A percentile compares a stretch with the other conserved stretches of the same genome.
Evolutionary conservation across 2,329 filamentous ascomycete genomes (phyloP).

Genomic region (Talaromyces sp.): DNA sequence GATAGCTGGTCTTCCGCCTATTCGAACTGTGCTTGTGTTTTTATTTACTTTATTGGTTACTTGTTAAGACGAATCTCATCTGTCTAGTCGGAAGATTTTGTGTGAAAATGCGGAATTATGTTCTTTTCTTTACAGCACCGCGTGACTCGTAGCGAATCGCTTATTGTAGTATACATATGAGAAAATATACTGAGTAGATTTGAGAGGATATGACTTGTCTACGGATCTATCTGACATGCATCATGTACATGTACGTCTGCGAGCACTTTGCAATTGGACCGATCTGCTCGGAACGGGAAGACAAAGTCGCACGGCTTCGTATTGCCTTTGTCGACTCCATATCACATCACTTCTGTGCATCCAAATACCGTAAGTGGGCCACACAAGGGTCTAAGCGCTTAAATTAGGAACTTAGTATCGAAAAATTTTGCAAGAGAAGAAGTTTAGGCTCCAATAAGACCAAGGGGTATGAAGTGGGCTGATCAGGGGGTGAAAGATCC

Average conservation of each 20-base stretch:
- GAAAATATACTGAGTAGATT: neutral
- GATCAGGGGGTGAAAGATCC: neutral
- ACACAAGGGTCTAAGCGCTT: too few relatives aligned
- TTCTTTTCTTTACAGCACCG: neutral
- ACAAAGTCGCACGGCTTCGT: neutral
- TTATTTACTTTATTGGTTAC: conserved; percentile 27
- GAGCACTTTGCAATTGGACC: neutral
- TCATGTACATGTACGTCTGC: neutral
- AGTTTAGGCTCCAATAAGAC: neutral
- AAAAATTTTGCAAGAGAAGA: neutral
- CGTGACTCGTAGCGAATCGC: too few relatives aligned
- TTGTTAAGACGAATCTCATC: conserved; percentile 39
- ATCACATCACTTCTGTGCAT: too few relatives aligned
- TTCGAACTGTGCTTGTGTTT: conserved; percentile 41
- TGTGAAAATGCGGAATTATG: too few relatives aligned
- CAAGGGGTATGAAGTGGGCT: neutral
- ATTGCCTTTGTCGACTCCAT: too few relatives aligned
- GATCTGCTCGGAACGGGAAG: neutral
- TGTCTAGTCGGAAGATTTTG: conserved; percentile 14
- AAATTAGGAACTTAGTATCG: too few relatives aligned
- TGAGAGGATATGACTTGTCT: neutral
- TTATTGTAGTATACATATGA: neutral
- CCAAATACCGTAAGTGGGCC: too few relatives aligned
- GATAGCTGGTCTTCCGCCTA: conserved; percentile 44
- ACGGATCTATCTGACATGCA: neutral